These are phyloP conservation scores for Amorphotheca resinae DNA, from an alignment of 495 filamentous ascomycete species.

Conservation along the genomic window DNA sequence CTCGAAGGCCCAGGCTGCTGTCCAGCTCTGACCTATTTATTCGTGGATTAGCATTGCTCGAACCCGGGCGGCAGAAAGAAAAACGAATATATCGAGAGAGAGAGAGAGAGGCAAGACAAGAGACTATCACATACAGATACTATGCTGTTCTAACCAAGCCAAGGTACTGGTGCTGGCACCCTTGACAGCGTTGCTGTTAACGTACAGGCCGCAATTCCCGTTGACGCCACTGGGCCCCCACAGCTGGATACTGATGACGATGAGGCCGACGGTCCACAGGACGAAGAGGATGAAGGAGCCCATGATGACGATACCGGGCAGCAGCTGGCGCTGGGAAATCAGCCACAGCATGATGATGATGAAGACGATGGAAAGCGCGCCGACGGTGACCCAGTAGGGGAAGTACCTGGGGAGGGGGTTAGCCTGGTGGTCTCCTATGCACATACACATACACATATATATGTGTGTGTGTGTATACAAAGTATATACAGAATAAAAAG, in stretches of 20 bases:
- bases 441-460: no score
- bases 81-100: no score
- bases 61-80: no score
- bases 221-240: slow-evolving; percentile 70
- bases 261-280: slow-evolving; percentile 81
- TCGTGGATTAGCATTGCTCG: neutral
- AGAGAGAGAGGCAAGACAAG: no score
- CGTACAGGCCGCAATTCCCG: slow-evolving; percentile 65
- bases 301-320: slow-evolving; percentile 83
- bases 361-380: slow-evolving; percentile 59
- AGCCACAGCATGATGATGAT: slow-evolving; percentile 59
- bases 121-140: slow-evolving; percentile 77
- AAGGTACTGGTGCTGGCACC: slow-evolving; percentile 61
- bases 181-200: slow-evolving; percentile 38
- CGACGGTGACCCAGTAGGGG: slow-evolving; percentile 73
- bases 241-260: slow-evolving; percentile 80
- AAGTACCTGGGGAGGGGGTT: slow-evolving; percentile 58
- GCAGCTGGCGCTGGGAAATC: slow-evolving; percentile 62
- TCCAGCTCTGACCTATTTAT: slow-evolving; percentile 39
- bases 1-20: slow-evolving; percentile 53
- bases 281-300: slow-evolving; percentile 89
- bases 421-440: neutral
- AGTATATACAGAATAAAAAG: no score
- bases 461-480: no score
- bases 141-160: slow-evolving; percentile 78